Conservation (phyloP, 768 basidiomycete genomes). For the Hortiboletus flavorubellus region DNA sequence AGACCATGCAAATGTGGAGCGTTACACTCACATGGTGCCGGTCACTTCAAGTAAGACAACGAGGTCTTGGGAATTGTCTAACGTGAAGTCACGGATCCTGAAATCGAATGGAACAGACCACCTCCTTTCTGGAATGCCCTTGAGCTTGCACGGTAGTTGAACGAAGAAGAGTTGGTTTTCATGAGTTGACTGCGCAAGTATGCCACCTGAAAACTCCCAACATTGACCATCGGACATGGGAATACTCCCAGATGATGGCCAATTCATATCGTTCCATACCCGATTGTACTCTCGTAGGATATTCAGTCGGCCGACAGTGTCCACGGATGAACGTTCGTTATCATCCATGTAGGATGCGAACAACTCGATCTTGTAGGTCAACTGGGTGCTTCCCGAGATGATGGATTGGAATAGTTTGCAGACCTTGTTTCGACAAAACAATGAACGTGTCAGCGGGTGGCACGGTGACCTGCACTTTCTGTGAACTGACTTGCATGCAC, state of each 20-base stretch:
- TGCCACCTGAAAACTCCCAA: slow-evolving; percentile 37
- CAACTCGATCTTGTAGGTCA: slow-evolving; percentile 32
- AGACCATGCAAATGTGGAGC: neutral
- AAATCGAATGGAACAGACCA: slow-evolving; percentile 31
- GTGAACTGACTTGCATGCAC: slow-evolving; percentile 26
- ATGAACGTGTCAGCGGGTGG: neutral
- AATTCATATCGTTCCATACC: slow-evolving; percentile 30
- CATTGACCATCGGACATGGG: slow-evolving; percentile 16
- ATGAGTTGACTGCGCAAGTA: slow-evolving; percentile 30
- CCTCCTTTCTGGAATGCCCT: slow-evolving; percentile 23
- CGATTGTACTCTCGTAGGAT: slow-evolving; percentile 27
- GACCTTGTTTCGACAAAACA: slow-evolving; percentile 18
- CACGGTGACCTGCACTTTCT: neutral
- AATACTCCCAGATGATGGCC: slow-evolving; percentile 11
- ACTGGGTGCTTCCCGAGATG: slow-evolving; percentile 20
- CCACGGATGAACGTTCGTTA: slow-evolving; percentile 15
- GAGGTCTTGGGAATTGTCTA: slow-evolving; percentile 37
- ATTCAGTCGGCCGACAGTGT: slow-evolving; percentile 21
- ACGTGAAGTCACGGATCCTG: slow-evolving; percentile 34
- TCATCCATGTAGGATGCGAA: slow-evolving; percentile 30
- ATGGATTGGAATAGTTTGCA: slow-evolving; percentile 30
- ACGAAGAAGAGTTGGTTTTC: slow-evolving; percentile 19
- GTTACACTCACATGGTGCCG: slow-evolving; percentile 19
- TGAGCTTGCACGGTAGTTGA: slow-evolving; percentile 31
- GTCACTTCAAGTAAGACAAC: slow-evolving; percentile 29